These are phyloP conservation scores for Clarkia xantiana DNA, from an alignment of 345 rosid genomes.

Conservation along the genomic window DNA sequence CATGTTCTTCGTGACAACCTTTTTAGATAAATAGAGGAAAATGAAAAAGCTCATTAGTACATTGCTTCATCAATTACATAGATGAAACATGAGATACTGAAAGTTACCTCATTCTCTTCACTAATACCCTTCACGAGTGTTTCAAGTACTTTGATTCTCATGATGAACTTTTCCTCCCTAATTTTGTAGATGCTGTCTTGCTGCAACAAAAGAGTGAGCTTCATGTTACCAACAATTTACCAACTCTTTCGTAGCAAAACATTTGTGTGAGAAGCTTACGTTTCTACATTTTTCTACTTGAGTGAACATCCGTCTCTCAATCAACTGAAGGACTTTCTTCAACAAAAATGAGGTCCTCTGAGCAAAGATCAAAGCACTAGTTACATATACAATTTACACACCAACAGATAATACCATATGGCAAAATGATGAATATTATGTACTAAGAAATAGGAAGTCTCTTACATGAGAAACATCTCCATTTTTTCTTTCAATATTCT, in stretches of 20 bases:
- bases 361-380: slow-evolving; percentile 6
- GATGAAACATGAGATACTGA: slow-evolving; percentile 2
- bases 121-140: slow-evolving; percentile 58
- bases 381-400: slow-evolving; percentile 3
- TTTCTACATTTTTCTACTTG: slow-evolving; percentile 59
- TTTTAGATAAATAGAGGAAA: slow-evolving; percentile 5
- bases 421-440: slow-evolving; percentile 5
- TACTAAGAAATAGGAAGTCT: slow-evolving; percentile 7
- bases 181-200: slow-evolving; percentile 53
- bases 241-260: slow-evolving; percentile 7
- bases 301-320: slow-evolving; percentile 58
- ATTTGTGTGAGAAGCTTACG: slow-evolving; percentile 26
- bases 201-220: slow-evolving; percentile 31
- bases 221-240: slow-evolving; percentile 9
- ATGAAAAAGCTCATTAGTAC: not conserved
- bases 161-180: slow-evolving; percentile 64
- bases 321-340: slow-evolving; percentile 48
- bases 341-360: slow-evolving; percentile 43
- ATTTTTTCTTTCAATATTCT: slow-evolving; percentile 47
- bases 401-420: not conserved
- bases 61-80: slow-evolving; percentile 9
- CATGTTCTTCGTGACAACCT: slow-evolving; percentile 34
- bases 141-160: slow-evolving; percentile 60
- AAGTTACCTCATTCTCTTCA: slow-evolving; percentile 64
- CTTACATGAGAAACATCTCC: slow-evolving; percentile 65